Evolutionary conservation across 179 eudicot genomes (phyloP).

Genomic region (Amaranthus tricolor): DNA sequence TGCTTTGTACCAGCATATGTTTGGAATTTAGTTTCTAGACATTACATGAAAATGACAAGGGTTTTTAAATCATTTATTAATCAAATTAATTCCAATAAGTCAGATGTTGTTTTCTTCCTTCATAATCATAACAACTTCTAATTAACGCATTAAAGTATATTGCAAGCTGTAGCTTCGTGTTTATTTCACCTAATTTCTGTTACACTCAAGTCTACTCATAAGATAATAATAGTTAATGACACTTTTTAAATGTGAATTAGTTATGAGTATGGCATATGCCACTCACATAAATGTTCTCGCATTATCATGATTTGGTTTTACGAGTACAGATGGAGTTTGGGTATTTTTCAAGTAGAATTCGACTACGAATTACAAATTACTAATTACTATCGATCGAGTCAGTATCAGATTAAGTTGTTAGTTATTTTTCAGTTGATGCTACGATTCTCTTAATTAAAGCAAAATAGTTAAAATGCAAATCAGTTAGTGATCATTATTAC

Average conservation of each 20-base stretch:
- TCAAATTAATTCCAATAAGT: slow-evolving; percentile 17
- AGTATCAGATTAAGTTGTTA: neutral
- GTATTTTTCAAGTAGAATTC: neutral
- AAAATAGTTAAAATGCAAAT: too few relatives aligned
- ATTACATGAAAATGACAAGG: slow-evolving; percentile 26
- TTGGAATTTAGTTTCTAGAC: slow-evolving; percentile 24
- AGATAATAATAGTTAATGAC: neutral
- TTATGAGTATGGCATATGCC: neutral
- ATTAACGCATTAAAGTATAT: slow-evolving; percentile 2
- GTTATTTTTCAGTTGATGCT: too few relatives aligned
- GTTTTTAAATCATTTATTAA: slow-evolving; percentile 21
- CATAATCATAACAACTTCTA: slow-evolving; percentile 18
- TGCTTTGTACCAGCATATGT: slow-evolving; percentile 3
- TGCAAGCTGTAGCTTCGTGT: slow-evolving; percentile 20
- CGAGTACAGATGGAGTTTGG: neutral
- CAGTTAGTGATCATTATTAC: too few relatives aligned
- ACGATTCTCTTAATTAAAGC: too few relatives aligned
- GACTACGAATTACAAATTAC: neutral
- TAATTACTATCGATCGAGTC: too few relatives aligned
- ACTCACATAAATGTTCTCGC: neutral
- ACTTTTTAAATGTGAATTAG: slow-evolving; percentile 8
- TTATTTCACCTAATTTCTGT: slow-evolving; percentile 31
- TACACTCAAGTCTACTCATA: slow-evolving; percentile 20
- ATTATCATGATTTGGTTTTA: too few relatives aligned
- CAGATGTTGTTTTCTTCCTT: slow-evolving; percentile 24